Conservation (phyloP, 1,139 yeast genomes). For the Kodamaea anthophila region DNA sequence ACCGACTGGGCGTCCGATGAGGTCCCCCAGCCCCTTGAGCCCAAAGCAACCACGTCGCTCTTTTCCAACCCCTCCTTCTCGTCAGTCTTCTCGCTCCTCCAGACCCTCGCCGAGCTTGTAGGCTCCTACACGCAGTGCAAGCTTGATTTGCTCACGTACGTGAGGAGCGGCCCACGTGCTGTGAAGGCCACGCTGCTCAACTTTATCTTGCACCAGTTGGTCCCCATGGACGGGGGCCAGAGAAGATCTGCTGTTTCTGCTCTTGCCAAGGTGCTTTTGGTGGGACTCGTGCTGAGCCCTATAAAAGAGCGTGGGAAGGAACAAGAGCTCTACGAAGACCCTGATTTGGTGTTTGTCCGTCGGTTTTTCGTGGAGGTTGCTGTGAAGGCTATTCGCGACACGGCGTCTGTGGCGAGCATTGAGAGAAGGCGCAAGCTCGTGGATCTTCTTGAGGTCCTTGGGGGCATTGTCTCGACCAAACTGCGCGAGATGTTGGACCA, state of each 20-base stretch:
- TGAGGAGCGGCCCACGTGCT: conserved; percentile 33
- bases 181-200: conserved; percentile 39
- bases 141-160: conserved; percentile 72
- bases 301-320: conserved; percentile 33
- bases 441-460: conserved; percentile 51
- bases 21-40: conserved; percentile 1
- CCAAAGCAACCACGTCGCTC: conserved; percentile 16
- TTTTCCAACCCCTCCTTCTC: conserved; percentile 46
- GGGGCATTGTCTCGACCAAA: conserved; percentile 37
- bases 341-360: conserved; percentile 67
- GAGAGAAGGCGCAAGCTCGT: conserved; percentile 49
- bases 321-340: no score
- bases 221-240: conserved; percentile 42
- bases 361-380: conserved; percentile 68
- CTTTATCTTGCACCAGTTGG: conserved; percentile 66
- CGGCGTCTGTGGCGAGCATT: conserved; percentile 16
- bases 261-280: conserved; percentile 47
- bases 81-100: conserved; percentile 63
- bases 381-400: conserved; percentile 56
- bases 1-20: conserved; percentile 37
- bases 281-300: conserved; percentile 56
- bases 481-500: conserved; percentile 40
- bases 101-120: conserved; percentile 62
- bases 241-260: conserved; percentile 38
- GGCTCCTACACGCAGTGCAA: conserved; percentile 78